A percentile compares a stretch with the other conserved stretches of the same genome.
Evolutionary conservation across 2,329 filamentous ascomycete genomes (phyloP).

Genomic region (Pseudogymnoascus sp.): DNA sequence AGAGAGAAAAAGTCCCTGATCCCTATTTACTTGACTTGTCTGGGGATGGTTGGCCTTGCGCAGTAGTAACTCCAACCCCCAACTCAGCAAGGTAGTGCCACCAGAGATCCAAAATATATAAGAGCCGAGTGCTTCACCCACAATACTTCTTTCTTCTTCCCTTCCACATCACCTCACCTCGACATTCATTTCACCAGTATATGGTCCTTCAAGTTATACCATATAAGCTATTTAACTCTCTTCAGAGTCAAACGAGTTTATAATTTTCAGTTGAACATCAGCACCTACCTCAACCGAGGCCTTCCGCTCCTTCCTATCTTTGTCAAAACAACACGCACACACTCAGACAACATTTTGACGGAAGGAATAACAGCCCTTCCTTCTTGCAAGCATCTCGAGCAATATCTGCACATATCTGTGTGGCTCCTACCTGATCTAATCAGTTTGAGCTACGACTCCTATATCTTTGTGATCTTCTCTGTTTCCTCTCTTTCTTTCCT

Average conservation of each 20-base stretch:
- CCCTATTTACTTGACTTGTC: neutral
- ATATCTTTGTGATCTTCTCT: conserved; percentile 23
- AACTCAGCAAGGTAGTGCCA: neutral
- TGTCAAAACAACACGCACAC: neutral
- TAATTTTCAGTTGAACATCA: conserved; percentile 4
- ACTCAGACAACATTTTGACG: neutral
- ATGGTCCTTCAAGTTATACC: neutral
- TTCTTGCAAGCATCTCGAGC: conserved; percentile 4
- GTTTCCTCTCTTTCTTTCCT: conserved; percentile 19
- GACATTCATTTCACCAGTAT: neutral
- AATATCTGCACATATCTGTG: neutral
- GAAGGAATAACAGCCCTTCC: conserved; percentile 1
- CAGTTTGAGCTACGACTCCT: conserved; percentile 26
- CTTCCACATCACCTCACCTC: neutral
- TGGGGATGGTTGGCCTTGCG: neutral
- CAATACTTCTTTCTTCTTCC: neutral
- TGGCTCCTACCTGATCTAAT: conserved; percentile 25
- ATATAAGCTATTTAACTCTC: conserved; percentile 8
- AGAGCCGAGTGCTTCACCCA: neutral
- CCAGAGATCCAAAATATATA: neutral
- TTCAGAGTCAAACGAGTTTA: neutral
- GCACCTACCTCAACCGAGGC: neutral
- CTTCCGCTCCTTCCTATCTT: conserved; percentile 7
- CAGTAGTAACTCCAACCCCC: neutral
- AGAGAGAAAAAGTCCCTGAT: neutral